A percentile compares a stretch with the other conserved stretches of the same genome.
Conservation (phyloP, 1,139 yeast genomes). For the Pneumocystis jirovecii region DNA sequence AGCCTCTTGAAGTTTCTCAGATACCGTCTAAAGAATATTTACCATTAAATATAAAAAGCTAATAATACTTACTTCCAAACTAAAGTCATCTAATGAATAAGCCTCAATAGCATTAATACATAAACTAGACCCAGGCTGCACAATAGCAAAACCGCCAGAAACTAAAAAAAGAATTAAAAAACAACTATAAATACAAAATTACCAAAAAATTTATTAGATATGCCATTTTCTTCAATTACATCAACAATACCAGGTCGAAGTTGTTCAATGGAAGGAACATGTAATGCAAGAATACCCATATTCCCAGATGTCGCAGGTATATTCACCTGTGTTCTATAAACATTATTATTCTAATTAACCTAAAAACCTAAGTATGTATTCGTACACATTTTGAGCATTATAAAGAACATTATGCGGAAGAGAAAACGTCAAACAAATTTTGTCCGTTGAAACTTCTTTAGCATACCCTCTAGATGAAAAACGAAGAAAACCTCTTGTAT, state of each 20-base stretch:
- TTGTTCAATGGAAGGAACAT: constrained; percentile 96
- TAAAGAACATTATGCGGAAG: constrained; percentile 44
- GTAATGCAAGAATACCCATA: constrained; percentile 94
- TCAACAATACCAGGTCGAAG: constrained; percentile 92
- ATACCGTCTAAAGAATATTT: constrained; percentile 36
- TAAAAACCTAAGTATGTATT: neutral
- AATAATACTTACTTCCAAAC: constrained; percentile 34
- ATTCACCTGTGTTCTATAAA: constrained; percentile 68
- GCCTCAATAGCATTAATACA: constrained; percentile 94
- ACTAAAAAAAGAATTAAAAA: constrained; percentile 25
- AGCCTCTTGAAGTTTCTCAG: constrained; percentile 77
- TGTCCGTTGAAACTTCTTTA: constrained; percentile 59
- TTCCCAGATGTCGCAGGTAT: constrained; percentile 93
- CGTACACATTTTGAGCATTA: constrained; percentile 10
- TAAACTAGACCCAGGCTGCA: constrained; percentile 85
- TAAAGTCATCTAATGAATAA: constrained; percentile 78
- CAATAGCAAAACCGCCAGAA: constrained; percentile 94
- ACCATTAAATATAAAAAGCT: neutral
- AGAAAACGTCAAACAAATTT: constrained; percentile 76
- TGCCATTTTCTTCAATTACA: constrained; percentile 65
- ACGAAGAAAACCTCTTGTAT: constrained; percentile 43
- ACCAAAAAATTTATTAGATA: constrained; percentile 57
- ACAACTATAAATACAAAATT: constrained; percentile 1
- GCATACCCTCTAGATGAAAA: constrained; percentile 68
- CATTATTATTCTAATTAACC: neutral